These are phyloP conservation scores for Lasiodiplodia hormozganensis DNA, from an alignment of 2,329 filamentous ascomycete genomes.

Conservation along the genomic window DNA sequence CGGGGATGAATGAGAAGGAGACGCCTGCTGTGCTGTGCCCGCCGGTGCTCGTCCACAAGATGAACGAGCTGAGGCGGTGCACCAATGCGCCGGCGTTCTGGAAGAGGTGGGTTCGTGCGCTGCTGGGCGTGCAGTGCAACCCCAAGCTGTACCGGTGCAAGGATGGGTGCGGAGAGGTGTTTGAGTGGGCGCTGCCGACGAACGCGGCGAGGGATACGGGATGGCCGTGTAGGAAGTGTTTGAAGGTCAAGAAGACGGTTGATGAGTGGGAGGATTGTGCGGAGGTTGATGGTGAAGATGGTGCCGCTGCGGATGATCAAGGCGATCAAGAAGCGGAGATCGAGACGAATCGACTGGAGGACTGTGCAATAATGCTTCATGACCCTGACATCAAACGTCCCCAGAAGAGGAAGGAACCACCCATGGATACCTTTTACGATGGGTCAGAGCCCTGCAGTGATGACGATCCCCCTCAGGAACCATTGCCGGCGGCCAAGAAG, in stretches of 20 bases:
- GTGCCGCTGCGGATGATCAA: too few species aligned
- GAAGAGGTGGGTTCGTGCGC: background rate
- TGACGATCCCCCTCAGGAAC: too few species aligned
- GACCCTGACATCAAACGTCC: too few species aligned
- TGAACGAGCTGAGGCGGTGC: background rate
- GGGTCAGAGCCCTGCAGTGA: too few species aligned
- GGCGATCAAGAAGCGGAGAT: too few species aligned
- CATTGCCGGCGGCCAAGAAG: too few species aligned
- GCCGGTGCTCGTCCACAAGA: background rate
- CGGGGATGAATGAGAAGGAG: background rate
- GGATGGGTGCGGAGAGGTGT: background rate
- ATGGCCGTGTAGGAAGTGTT: background rate
- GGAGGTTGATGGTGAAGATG: too few species aligned
- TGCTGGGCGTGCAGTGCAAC: background rate
- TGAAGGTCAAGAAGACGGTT: background rate
- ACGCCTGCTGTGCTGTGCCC: background rate
- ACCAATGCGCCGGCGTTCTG: background rate
- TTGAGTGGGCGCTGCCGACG: background rate
- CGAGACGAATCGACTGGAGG: too few species aligned
- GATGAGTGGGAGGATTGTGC: background rate
- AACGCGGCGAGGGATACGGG: background rate
- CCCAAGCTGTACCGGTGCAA: background rate
- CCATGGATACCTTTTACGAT: too few species aligned
- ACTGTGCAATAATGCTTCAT: too few species aligned
- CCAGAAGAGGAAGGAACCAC: too few species aligned